Conservation (phyloP, 2,329 filamentous ascomycete species). For the Tothia fuscella region DNA sequence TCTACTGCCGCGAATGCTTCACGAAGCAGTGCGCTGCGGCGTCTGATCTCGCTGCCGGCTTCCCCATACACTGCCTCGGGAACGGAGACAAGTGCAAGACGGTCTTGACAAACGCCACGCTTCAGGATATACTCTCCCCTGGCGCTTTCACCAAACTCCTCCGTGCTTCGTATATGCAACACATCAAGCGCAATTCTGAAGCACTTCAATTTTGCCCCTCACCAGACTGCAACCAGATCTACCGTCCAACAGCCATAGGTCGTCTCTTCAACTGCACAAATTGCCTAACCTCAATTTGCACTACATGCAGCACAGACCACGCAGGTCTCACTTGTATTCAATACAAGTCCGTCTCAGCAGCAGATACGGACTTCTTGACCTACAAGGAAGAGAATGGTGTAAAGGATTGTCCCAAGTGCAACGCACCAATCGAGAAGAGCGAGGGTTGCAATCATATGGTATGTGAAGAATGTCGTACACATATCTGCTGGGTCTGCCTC, state of each 20-base stretch:
- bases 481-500: conserved; percentile 40
- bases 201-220: conserved; percentile 31
- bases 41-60: conserved; percentile 8
- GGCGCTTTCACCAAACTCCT: conserved; percentile 27
- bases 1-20: conserved; percentile 34
- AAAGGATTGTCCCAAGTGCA: conserved; percentile 22
- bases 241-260: conserved; percentile 20
- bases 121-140: conserved; percentile 19
- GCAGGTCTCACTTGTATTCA: conserved; percentile 16
- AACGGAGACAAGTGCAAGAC: conserved; percentile 16
- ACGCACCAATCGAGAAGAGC: conserved; percentile 30
- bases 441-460: conserved; percentile 37
- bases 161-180: conserved; percentile 24
- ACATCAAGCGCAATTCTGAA: conserved; percentile 23
- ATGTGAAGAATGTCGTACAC: conserved; percentile 28
- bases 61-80: conserved; percentile 19
- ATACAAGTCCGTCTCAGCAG: conserved; percentile 16
- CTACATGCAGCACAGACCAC: conserved; percentile 14
- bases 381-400: conserved; percentile 14
- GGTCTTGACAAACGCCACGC: conserved; percentile 17
- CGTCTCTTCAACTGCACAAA: conserved; percentile 23
- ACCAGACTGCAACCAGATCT: conserved; percentile 32
- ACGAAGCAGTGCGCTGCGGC: conserved; percentile 20
- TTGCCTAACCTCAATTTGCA: conserved; percentile 21
- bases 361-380: conserved; percentile 12